A percentile compares a stretch with the other conserved stretches of the same genome.
Evolutionary conservation across 805 yeast species (phyloP).

Genomic region (Ogataea saltuana): DNA sequence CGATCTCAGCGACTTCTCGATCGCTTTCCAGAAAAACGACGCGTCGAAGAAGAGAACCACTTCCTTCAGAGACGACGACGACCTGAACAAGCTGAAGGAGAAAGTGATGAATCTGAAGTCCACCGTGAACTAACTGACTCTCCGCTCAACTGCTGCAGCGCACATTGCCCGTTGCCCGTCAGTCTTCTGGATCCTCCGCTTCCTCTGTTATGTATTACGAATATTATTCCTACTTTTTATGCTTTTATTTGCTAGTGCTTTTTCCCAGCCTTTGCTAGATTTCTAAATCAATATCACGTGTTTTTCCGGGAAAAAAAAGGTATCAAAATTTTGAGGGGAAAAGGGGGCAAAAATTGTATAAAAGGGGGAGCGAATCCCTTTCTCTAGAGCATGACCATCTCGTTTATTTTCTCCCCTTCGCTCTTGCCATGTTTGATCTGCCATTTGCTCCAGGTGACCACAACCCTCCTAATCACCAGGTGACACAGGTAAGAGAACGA

Average conservation of each 20-base stretch:
- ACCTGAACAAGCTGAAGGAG: constrained; percentile 32
- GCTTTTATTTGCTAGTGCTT: constrained; percentile 8
- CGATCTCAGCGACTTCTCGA: constrained; percentile 6
- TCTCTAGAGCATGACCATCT: constrained; percentile 21
- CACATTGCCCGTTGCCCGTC: too few species aligned
- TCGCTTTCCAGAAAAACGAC: constrained; percentile 2
- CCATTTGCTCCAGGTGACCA: constrained; percentile 36
- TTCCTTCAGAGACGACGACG: constrained; percentile 34
- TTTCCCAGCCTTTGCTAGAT: neutral
- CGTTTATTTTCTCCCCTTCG: constrained; percentile 20
- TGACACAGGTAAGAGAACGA: constrained; percentile 67
- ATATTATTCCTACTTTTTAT: constrained; percentile 6
- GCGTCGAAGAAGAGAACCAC: constrained; percentile 16
- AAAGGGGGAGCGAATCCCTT: too few species aligned
- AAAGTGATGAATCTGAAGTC: constrained; percentile 33
- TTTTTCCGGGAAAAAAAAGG: neutral
- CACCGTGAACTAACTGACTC: constrained; percentile 15
- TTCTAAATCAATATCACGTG: neutral
- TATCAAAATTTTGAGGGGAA: too few species aligned
- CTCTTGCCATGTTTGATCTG: constrained; percentile 23
- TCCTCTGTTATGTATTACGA: neutral
- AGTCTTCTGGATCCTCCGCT: neutral
- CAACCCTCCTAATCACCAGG: constrained; percentile 34
- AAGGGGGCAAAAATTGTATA: too few species aligned
- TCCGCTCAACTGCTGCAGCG: too few species aligned